These are phyloP conservation scores for Fagus sylvatica DNA, from an alignment of 306 rosid species.

Conservation along the genomic window DNA sequence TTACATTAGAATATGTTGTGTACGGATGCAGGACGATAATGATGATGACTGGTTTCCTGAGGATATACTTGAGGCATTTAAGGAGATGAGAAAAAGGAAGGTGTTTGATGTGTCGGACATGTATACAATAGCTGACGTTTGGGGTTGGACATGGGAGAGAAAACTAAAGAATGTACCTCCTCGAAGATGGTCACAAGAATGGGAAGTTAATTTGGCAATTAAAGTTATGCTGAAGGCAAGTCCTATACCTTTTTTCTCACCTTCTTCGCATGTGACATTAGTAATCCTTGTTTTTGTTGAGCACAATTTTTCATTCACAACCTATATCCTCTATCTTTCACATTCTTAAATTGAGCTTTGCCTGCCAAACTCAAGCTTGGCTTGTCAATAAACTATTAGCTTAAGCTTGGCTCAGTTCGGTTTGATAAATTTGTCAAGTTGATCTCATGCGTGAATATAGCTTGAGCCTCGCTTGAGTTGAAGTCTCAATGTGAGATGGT, in stretches of 20 bases:
- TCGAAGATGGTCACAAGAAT: conserved; percentile 84
- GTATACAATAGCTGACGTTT: conserved; percentile 93
- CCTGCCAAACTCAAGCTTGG: too few species aligned
- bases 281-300: conserved; percentile 16
- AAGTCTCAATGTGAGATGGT: too few species aligned
- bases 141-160: conserved; percentile 99
- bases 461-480: too few species aligned
- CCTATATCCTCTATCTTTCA: not conserved
- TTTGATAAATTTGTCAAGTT: too few species aligned
- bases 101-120: conserved; percentile 88
- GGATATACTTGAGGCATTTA: conserved; percentile 83
- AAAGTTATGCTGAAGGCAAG: conserved; percentile 81
- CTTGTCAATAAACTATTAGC: too few species aligned
- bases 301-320: not conserved
- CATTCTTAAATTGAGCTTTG: too few species aligned
- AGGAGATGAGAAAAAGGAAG: conserved; percentile 80
- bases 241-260: conserved; percentile 21
- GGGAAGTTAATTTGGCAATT: conserved; percentile 92
- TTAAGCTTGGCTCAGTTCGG: too few species aligned
- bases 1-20: conserved; percentile 1
- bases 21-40: conserved; percentile 65
- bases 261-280: conserved; percentile 18
- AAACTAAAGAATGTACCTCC: conserved; percentile 73
- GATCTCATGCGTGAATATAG: too few species aligned
- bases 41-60: conserved; percentile 96